Conservation (phyloP, 140 eudicot species). For the Ambrosia hybrid region DNA sequence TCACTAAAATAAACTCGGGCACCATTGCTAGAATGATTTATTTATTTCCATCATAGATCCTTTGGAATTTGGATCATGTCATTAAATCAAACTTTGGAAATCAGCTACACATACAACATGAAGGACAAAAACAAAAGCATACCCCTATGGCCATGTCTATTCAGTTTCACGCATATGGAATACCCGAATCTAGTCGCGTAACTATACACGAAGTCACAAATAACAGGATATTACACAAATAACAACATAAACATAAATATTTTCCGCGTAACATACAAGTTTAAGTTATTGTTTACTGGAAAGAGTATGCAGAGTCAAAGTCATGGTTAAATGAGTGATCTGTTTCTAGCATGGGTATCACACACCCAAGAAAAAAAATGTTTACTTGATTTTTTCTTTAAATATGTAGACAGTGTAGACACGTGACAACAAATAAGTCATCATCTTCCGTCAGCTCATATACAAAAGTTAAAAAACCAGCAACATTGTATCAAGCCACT, state of each 20-base stretch:
- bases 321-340: neutral
- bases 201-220: too few species aligned
- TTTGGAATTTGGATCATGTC: neutral
- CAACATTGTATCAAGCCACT: neutral
- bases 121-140: neutral
- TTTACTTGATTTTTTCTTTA: neutral
- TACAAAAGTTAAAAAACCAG: neutral
- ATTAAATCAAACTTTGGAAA: neutral
- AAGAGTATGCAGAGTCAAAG: neutral
- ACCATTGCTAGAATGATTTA: neutral
- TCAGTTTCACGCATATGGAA: neutral
- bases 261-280: neutral
- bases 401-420: neutral
- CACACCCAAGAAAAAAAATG: neutral
- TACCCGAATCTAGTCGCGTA: neutral
- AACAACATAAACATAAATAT: neutral
- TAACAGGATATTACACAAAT: neutral
- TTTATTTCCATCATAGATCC: neutral
- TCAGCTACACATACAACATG: neutral
- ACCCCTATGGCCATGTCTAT: neutral
- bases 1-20: neutral
- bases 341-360: neutral
- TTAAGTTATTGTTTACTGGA: neutral
- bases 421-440: neutral
- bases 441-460: neutral